Evolutionary conservation across 495 filamentous ascomycete species (phyloP).

Genomic region (Hyphodiscus hymeniophilus): DNA sequence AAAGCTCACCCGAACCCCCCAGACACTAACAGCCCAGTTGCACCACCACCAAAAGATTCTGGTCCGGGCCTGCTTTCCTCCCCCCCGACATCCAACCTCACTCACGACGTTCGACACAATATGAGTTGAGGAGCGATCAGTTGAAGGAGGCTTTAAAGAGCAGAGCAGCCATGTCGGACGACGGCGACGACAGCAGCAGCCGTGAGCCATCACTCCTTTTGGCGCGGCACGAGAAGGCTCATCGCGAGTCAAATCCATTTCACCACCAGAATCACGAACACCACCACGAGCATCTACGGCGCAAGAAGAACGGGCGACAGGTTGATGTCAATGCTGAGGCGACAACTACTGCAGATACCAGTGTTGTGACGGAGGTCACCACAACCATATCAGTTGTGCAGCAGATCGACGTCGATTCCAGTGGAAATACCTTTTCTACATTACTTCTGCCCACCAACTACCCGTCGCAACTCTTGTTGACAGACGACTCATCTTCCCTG

Average conservation of each 20-base stretch:
- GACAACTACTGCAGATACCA: conserved; percentile 1
- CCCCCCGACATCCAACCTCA: background rate
- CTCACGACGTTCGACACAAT: background rate
- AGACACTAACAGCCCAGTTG: too few species aligned
- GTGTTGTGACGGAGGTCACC: conserved; percentile 34
- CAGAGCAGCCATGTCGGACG: conserved; percentile 11
- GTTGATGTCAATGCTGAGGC: too few species aligned
- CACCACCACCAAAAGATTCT: background rate
- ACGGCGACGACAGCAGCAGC: conserved; percentile 1
- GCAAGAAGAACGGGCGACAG: too few species aligned
- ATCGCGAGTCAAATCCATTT: conserved; percentile 19
- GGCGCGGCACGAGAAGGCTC: conserved; percentile 17
- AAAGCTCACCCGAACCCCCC: too few species aligned
- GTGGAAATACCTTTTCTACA: conserved; percentile 31
- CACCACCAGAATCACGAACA: conserved; percentile 1
- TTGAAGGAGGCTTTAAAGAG: too few species aligned
- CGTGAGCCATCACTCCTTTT: conserved; percentile 23
- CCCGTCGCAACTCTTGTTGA: background rate
- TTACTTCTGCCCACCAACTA: conserved; percentile 4
- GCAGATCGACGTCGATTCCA: conserved; percentile 33
- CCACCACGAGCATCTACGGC: too few species aligned
- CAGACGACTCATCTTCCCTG: background rate
- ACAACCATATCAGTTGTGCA: conserved; percentile 42
- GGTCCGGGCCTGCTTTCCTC: too few species aligned
- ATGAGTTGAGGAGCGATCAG: background rate